These are phyloP conservation scores for Funneliformis geosporum DNA, from an alignment of 192 early-diverging fungal species.

Conservation along the genomic window DNA sequence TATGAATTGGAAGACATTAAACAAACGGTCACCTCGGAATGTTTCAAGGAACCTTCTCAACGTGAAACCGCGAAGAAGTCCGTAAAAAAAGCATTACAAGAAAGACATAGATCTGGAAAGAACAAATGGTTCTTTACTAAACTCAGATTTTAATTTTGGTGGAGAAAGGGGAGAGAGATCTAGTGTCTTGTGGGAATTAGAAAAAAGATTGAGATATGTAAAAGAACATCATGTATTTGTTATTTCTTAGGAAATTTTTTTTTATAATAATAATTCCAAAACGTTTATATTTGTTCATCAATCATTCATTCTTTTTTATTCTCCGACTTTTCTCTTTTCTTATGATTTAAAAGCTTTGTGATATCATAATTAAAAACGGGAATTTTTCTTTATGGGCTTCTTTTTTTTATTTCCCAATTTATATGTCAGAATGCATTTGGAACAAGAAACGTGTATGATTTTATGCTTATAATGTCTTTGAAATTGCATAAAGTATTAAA, in stretches of 20 bases:
- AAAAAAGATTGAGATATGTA: not conserved
- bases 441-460: too few species aligned
- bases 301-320: too few species aligned
- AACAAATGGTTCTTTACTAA: constrained; percentile 99
- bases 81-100: constrained; percentile 95
- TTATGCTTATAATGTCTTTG: too few species aligned
- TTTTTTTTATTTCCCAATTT: not conserved
- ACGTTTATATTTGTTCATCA: too few species aligned
- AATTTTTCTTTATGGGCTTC: not conserved
- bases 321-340: not conserved
- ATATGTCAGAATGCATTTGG: too few species aligned
- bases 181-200: not conserved
- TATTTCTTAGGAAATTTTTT: too few species aligned
- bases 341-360: not conserved
- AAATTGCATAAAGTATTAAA: too few species aligned
- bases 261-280: too few species aligned
- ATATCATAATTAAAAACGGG: not conserved
- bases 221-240: not conserved
- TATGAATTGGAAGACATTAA: constrained; percentile 95
- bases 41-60: constrained; percentile 95
- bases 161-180: not conserved
- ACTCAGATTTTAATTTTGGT: constrained; percentile 83
- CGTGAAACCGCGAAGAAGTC: constrained; percentile 87
- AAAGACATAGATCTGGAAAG: constrained; percentile 97
- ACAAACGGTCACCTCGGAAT: constrained; percentile 79